Evolutionary conservation across 2,329 filamentous ascomycete species (phyloP), one percentile per base, ranked within the genome.

Genomic region (Xylariaceae sp.): DNA sequence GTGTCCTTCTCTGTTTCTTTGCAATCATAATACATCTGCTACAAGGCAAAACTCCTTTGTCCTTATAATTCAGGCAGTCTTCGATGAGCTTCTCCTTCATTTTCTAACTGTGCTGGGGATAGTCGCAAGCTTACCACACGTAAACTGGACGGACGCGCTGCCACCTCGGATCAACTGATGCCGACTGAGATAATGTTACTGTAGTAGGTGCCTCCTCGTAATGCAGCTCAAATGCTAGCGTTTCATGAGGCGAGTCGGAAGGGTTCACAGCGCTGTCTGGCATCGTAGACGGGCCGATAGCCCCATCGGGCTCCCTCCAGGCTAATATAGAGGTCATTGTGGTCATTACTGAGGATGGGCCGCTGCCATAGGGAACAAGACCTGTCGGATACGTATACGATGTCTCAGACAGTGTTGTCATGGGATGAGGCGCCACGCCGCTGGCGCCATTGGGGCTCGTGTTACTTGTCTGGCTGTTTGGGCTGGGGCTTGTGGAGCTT

Each of bases 321-420:
- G 41, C 48, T 11, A 56, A 34, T 50, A 55, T 53, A 4, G 51
- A 54, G 2, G 47, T 48, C 38, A 49, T 22, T 12, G 53, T 56
- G 8, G 49, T 56, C 22, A 26, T 26, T 11, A 11, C 6, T 11
- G 22, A 11, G 11, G 22, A 26, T 48, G 53, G 50, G 9, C 54
- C 37, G 18, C 36, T 29, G 11, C 51, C 54, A 33, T 61, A 61
- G 16, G 57, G 57, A 15, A 56, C 48, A 12, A 48, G 30, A 12
- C 56, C 53, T 2, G 56, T 46, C n/a, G 55, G 49, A 31, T 49
- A 55, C 15, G 45, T 51, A 37, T 54, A 59, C 29, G 48, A 50
- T 12, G 49, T 45, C 36, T 39, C 39, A 12, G 37, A 8, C n/a
- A 11, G 11, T 19, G 37, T 18, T 17, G 37, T 32, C 6, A n/a